Conservation (phyloP, 2,329 filamentous ascomycete genomes). For the Anthostomella pinea region DNA sequence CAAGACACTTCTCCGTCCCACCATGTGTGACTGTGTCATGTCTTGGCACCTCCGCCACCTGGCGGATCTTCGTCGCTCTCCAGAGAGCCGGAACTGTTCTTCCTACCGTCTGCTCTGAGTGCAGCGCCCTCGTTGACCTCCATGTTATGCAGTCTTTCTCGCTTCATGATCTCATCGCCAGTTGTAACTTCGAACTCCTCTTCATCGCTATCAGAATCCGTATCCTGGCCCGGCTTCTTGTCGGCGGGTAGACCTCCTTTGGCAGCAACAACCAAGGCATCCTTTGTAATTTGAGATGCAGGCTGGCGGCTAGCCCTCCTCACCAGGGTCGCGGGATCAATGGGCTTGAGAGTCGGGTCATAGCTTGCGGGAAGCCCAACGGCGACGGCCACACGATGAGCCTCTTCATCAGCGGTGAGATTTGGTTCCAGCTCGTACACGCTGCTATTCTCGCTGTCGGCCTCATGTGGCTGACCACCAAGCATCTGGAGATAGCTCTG, state of each 20-base stretch:
- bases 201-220: slow-evolving; percentile 36
- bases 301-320: slow-evolving; percentile 21
- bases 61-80: slow-evolving; percentile 35
- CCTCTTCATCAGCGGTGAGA: slow-evolving; percentile 59
- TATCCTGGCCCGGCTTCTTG: slow-evolving; percentile 33
- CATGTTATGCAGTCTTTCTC: slow-evolving; percentile 37
- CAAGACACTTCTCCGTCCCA: slow-evolving; percentile 11
- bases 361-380: slow-evolving; percentile 61
- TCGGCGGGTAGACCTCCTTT: slow-evolving; percentile 39
- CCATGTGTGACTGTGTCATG: slow-evolving; percentile 18
- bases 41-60: slow-evolving; percentile 33
- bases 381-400: slow-evolving; percentile 61
- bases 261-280: slow-evolving; percentile 21
- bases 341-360: slow-evolving; percentile 61
- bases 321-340: slow-evolving; percentile 35
- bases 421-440: slow-evolving; percentile 54
- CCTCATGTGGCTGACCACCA: slow-evolving; percentile 57
- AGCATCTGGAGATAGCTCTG: slow-evolving; percentile 78
- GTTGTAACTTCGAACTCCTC: slow-evolving; percentile 42
- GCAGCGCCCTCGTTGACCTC: slow-evolving; percentile 32
- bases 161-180: slow-evolving; percentile 40
- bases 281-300: slow-evolving; percentile 16
- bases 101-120: slow-evolving; percentile 27
- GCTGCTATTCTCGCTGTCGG: slow-evolving; percentile 52
- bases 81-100: slow-evolving; percentile 32